Conservation (phyloP, 306 rosid species). For the Prunus mongolica region DNA sequence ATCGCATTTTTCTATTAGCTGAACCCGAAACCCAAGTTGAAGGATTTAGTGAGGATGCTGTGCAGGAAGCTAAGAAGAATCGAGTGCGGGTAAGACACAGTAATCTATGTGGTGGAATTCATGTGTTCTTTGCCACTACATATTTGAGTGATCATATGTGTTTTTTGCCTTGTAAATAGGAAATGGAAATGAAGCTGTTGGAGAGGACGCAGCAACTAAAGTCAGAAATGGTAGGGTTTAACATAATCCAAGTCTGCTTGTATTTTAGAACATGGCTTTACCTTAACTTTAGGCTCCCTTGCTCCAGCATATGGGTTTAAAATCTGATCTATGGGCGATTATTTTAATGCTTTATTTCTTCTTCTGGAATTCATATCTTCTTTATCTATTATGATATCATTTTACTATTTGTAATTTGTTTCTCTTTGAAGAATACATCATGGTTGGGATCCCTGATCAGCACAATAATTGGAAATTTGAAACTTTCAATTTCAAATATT, state of each 20-base stretch:
- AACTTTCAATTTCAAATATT: slow-evolving; percentile 87
- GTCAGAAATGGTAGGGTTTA: slow-evolving; percentile 72
- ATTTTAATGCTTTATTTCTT: background rate
- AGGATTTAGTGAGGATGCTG: slow-evolving; percentile 73
- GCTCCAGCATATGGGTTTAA: background rate
- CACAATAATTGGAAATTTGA: slow-evolving; percentile 91
- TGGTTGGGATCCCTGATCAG: slow-evolving; percentile 95
- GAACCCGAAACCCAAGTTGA: slow-evolving; percentile 96
- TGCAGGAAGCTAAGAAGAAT: slow-evolving; percentile 89
- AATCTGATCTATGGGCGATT: background rate
- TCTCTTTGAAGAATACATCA: slow-evolving; percentile 61
- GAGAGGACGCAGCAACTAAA: slow-evolving; percentile 68
- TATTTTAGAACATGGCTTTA: background rate
- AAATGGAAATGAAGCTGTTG: slow-evolving; percentile 81
- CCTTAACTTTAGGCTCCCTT: background rate
- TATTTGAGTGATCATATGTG: slow-evolving; percentile 9
- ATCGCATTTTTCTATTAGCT: slow-evolving; percentile 88
- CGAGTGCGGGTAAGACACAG: slow-evolving; percentile 58
- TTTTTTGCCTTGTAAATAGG: slow-evolving; percentile 54
- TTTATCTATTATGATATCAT: background rate
- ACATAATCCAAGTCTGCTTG: background rate
- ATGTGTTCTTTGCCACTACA: slow-evolving; percentile 7
- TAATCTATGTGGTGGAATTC: background rate
- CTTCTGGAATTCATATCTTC: background rate
- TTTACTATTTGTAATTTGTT: slow-evolving; percentile 2